phyloP scores from a whole-genome alignment of 352 stramenopile species.

The Pythium grandisporangium region DNA sequence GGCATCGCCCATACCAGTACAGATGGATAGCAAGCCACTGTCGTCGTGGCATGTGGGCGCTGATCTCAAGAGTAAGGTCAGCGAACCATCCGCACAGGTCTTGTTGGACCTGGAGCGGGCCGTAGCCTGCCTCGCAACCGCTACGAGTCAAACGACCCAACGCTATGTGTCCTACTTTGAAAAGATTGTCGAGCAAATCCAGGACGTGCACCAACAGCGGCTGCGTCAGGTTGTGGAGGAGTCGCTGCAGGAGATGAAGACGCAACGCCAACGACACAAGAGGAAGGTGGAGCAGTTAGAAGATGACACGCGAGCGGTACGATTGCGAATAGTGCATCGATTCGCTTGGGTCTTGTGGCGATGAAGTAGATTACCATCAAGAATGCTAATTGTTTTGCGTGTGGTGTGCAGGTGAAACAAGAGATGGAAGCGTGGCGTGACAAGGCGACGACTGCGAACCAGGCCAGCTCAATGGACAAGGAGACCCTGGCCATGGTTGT shows the following conservation, averaged over 20 bases:
- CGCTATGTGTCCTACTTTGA: conserved; percentile 36
- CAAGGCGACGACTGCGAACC: conserved; percentile 9
- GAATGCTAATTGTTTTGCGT: background rate
- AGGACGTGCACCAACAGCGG: conserved; percentile 39
- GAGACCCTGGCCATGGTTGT: conserved; percentile 18
- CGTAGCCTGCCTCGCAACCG: conserved; percentile 17
- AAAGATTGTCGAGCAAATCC: conserved; percentile 32
- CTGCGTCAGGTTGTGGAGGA: conserved; percentile 43
- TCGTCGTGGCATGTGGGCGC: conserved; percentile 29
- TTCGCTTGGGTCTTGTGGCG: background rate
- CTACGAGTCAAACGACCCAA: conserved; percentile 19
- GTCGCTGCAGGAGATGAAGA: conserved; percentile 40
- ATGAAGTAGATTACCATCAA: background rate
- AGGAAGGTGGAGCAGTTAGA: conserved; percentile 30
- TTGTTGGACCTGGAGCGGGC: conserved; percentile 29
- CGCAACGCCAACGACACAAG: conserved; percentile 32
- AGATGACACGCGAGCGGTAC: conserved; percentile 15
- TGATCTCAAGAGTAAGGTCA: conserved; percentile 16
- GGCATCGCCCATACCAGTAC: background rate
- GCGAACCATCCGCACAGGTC: conserved; percentile 12
- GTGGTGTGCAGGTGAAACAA: conserved; percentile 13
- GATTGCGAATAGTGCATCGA: background rate
- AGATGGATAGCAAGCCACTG: background rate
- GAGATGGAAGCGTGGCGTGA: conserved; percentile 22
- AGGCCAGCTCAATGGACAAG: conserved; percentile 9